phyloP scores from a whole-genome alignment of 768 basidiomycete species.

The Macrolepiota dolichaula region DNA sequence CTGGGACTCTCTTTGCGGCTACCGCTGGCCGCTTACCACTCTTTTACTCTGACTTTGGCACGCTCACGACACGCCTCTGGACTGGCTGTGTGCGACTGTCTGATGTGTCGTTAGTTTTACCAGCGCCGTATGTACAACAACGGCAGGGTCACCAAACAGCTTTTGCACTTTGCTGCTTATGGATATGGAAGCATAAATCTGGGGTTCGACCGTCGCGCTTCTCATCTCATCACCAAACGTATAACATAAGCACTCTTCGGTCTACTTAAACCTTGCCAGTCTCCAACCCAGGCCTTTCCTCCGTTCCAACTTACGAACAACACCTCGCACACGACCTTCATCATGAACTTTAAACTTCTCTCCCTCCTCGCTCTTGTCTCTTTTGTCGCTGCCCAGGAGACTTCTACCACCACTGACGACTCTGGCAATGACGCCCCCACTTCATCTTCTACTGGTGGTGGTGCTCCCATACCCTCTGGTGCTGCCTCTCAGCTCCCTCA shows the following conservation, averaged over 20 bases:
- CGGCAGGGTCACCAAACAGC: background rate
- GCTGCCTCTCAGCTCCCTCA: background rate
- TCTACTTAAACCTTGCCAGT: conserved; percentile 6
- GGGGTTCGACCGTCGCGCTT: conserved; percentile 1
- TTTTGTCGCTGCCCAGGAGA: background rate
- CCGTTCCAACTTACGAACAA: background rate
- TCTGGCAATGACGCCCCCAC: background rate
- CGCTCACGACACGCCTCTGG: background rate
- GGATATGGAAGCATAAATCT: background rate
- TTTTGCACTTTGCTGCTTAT: background rate
- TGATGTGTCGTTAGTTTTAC: background rate
- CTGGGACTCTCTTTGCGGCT: background rate
- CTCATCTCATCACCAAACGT: background rate
- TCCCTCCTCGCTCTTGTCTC: conserved; percentile 3
- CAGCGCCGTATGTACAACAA: background rate
- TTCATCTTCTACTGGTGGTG: background rate
- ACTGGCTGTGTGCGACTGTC: background rate
- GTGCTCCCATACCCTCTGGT: background rate
- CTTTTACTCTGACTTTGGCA: background rate
- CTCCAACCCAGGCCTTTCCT: background rate
- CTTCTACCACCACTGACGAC: background rate
- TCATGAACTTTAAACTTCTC: conserved; percentile 9
- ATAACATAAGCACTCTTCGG: background rate
- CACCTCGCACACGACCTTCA: background rate
- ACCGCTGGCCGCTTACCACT: background rate